Base-by-base conservation (phyloP, 805 yeast species). In the Candida rishiriensis region DNA sequence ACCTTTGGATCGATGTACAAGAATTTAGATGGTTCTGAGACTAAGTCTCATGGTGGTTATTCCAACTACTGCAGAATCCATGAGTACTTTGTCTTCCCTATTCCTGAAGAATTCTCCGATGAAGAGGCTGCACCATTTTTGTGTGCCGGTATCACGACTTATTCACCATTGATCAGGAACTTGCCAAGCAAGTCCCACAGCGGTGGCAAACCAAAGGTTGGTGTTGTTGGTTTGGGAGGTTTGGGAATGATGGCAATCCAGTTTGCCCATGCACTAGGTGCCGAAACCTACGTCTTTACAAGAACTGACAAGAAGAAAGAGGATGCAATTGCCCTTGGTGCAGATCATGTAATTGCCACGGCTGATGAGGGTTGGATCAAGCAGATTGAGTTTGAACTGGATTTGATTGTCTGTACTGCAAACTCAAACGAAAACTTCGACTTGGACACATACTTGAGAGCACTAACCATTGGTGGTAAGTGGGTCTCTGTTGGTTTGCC, bases 121-220 rank as follows among this genome's bases (percentile, higher is more conserved):
- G 76, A 71, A 31, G 66, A 70, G 26, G 87, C 79, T 28, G 89
- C 88, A 3, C 89, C 90, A 41, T 66, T 85, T 66, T 65, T 83
- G 68, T 85, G 91, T 69, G 91, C 88, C 44, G 91, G 91, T 43
- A 68, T 82, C 59, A 85, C 91, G 11, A 81, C 79, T 12, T 84
- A 68, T 66, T 75, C 86, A 8, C 91, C 91, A 43, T 63, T 85
- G 53, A 68, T 74, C 46, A 71, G 82, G 62, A 68, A 69, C 43
- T 34, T 53, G 29, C 60, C 60, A 32, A 44, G 36, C n/a, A 53
- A 63, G 38, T 42, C 49, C 39, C 64, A 63, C 32, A 54, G 59
- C 5, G 70, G 72, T 17, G 56, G 49, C 34, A 35, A 29, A 12
- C 68, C 69, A 38, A 71, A 66, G 37, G 83, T 81, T 40, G 99